These are phyloP conservation scores for Viola odorata DNA, from an alignment of 345 rosid genomes.

Conservation along the genomic window DNA sequence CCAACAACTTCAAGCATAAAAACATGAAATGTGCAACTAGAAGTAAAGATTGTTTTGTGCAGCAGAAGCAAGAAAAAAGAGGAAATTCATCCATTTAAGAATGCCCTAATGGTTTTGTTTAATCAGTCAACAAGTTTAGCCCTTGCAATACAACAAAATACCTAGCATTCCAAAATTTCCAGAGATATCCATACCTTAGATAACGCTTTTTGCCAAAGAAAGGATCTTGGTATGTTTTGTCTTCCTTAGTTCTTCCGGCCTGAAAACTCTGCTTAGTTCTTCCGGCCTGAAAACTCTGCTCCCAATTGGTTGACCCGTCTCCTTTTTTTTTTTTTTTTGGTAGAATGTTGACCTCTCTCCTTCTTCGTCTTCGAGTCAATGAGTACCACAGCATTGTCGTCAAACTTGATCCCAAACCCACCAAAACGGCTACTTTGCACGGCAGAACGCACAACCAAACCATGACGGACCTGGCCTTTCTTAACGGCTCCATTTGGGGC, in stretches of 20 bases:
- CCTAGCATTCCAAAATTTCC: too few species aligned
- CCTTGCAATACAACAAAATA: too few species aligned
- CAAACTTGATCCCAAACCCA: constrained; percentile 86
- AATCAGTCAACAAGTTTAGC: too few species aligned
- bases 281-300: constrained; percentile 82
- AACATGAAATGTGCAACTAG: too few species aligned
- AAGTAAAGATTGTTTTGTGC: too few species aligned
- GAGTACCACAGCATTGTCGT: constrained; percentile 83
- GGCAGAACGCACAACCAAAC: constrained; percentile 84
- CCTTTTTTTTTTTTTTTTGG: too few species aligned
- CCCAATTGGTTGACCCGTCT: constrained; percentile 71
- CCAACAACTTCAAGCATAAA: too few species aligned
- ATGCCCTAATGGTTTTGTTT: too few species aligned
- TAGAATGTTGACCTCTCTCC: too few species aligned
- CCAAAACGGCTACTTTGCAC: constrained; percentile 84
- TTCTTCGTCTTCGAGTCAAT: constrained; percentile 23
- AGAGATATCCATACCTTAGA: constrained; percentile 29
- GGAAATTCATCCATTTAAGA: too few species aligned
- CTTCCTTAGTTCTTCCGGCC: constrained; percentile 91
- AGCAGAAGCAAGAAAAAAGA: too few species aligned
- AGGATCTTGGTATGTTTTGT: constrained; percentile 81
- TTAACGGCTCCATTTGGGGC: constrained; percentile 86
- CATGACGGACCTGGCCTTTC: constrained; percentile 79
- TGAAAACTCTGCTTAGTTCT: constrained; percentile 79
- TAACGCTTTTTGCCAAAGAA: constrained; percentile 75